Evolutionary conservation across 2,329 filamentous ascomycete genomes (phyloP).

Genomic region (Colletotrichum gloeosporioides): DNA sequence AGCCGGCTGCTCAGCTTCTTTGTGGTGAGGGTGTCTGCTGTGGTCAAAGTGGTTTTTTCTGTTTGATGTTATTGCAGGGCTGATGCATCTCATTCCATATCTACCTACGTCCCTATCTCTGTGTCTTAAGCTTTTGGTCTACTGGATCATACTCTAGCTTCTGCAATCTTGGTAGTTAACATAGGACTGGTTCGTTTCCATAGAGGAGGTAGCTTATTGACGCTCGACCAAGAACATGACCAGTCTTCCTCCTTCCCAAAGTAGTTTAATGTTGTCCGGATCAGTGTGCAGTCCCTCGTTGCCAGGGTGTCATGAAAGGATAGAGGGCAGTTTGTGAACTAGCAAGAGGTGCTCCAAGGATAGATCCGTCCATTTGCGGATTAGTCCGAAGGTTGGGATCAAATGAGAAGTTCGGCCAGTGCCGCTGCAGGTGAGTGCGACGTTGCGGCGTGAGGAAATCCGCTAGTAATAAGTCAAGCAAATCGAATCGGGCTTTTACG

Average conservation of each 20-base stretch:
- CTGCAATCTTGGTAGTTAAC: background rate
- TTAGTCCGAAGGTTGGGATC: background rate
- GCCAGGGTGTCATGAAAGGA: too few species aligned
- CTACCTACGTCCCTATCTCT: background rate
- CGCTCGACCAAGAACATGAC: too few species aligned
- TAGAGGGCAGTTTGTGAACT: background rate
- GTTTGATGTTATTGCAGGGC: background rate
- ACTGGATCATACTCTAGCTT: background rate
- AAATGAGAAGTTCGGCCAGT: background rate
- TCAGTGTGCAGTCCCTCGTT: too few species aligned
- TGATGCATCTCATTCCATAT: background rate
- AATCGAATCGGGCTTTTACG: background rate
- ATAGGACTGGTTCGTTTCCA: background rate
- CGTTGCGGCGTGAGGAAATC: background rate
- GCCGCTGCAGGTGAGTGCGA: background rate
- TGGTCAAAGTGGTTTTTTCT: background rate
- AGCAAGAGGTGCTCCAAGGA: rapidly evolving
- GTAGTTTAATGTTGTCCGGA: too few species aligned
- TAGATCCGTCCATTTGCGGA: background rate
- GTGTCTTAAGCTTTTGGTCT: background rate
- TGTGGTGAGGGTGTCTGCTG: background rate
- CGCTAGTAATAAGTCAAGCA: background rate
- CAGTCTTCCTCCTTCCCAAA: too few species aligned
- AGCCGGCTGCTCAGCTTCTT: background rate
- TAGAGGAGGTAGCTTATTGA: background rate